Base-by-base conservation (phyloP, 2,329 filamentous ascomycete species). In the Phialemoniopsis sp. region DNA sequence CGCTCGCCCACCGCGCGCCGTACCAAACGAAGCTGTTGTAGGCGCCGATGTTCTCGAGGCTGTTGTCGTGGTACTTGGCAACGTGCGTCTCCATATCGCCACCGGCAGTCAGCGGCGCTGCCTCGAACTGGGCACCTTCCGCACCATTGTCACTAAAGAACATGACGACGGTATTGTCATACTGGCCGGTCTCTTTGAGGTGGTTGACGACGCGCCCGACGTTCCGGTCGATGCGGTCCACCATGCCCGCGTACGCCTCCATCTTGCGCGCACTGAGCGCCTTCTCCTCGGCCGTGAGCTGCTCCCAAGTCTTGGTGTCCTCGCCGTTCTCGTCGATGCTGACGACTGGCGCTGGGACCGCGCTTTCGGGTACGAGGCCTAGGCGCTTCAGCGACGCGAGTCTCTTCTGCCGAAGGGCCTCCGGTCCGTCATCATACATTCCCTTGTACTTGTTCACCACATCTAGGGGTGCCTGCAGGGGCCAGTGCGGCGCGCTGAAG, bases 161-260 rank as follows among this genome's bases (percentile, higher is more conserved):
- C 21, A 32, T 29, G 5, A 45, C 32, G 19, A 45, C 29, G 3
- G 78, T 83, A 52, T 82, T 80, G 44, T 82, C 78, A 1, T 78
- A 63, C 51, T 83, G 77, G 39, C 69, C 74, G 3, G 68, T 73
- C 32, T 67, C 54, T 39, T 73, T 62, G 5, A 82, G 66, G 46
- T 80, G 73, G 31, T 75, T 60, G 19, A 80, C 60, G 4, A 82
- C 70, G 41, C 73, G n/a, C n/a, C 78, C 78, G 14, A 83, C 70
- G 42, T 80, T 78, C 40, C 55, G 54, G 46, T 83, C 79, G 37
- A 82, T 80, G 37, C 65, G 67, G 37, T 65, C 76, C 4, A 82
- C 77, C 75, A 83, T 82, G 8, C 66, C 79, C 0, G 79, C 78
- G 42, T 74, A 83, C 4, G 74, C 69, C 48, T 81, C 78, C 77